Evolutionary conservation across 2,329 filamentous ascomycete species (phyloP), one percentile per base, ranked within the genome.

Genomic region (Fusarium sp.): DNA sequence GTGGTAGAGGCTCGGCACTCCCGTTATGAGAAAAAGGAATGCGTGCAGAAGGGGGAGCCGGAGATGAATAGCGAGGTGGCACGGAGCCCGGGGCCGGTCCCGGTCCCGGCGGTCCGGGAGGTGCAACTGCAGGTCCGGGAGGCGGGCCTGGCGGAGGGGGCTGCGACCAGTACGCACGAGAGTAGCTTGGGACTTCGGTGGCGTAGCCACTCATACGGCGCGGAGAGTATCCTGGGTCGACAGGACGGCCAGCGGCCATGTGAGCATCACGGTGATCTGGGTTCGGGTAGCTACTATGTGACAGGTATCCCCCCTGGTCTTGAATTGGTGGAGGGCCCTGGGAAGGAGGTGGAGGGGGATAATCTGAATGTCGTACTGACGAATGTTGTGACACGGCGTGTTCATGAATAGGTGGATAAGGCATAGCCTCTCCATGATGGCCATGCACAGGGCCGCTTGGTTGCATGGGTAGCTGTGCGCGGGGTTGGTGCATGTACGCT

Each of bases 1-100:
- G 79, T 6, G 79, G 79, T 22, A 81, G 69, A 23, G 78, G 78
- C 39, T 80, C 78, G 13, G 78, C 72, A 56, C 69, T 78, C 15
- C 71, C 73, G 33, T 75, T 74, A 30, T 78, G 78, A 32, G 77
- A 77, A 55, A 79, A 80, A 2, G 79, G 76, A 15, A 78, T 75
- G 25, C 79, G 74, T 4, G 77, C 65, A 32, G 74, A 62, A 14
- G 75, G 54, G 17, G 68, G 68, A 6, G 76, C 71, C 39, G 75
- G 72, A 22, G 76, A 73, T 27, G 75, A 73, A 43, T 72, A 71
- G 52, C 68, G 72, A 43, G 73, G 56, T 25, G 72, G 71, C 8
- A 62, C 65, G 15, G 70, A 55, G 33, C 62, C 70, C n/a, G 72
- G 54, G 43, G 56, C 59, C 17, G 65, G 70, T 33, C 53, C 67